Evolutionary conservation across 306 rosid genomes (phyloP), one percentile per base, ranked within the genome.

Genomic region (Corylus americana): DNA sequence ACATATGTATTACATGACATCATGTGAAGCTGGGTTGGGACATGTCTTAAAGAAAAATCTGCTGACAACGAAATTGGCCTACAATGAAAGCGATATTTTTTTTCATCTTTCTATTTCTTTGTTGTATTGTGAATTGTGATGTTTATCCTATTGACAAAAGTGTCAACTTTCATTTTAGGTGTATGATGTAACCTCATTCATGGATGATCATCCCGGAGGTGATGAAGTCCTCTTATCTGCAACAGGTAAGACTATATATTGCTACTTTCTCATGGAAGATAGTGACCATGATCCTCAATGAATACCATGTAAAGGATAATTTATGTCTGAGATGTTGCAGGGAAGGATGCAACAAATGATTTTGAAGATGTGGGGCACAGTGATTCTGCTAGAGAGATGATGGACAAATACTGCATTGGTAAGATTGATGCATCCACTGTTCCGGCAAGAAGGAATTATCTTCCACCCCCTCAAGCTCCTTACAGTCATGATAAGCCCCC

Each of bases 181-280:
- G 74, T 95, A 91, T 76, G 96, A 95, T 87, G 90, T 93, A 57
- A 87, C 96, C 68, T 82, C 97, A 50, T 95, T 95, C 81, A 95
- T 95, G 98, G 98, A 95, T 1, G 98, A 95, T 73, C 98, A 95
- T 82, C 98, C 98, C 0, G 98, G 98, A 85, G 98, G 98, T 16
- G 96, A 89, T 67, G 98, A 95, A 86, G 98, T 95, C 80, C 77
- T 95, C 73, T 82, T 95, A 50, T 73, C 98, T 11, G 91, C 96
- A 35, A 95, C 98, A 53, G 98, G 98, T 95, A 85, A 81, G 79
- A 70, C 61, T 22, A 22, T 71, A 18, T 77, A 25, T 55, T 79
- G 75, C 77, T 67, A 51, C 35, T 49, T 31, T 9, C 4, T 35
- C 22, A 48, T 71, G 39, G 57, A 82, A 78, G 53, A 61, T 9